Conservation (phyloP, 2,329 filamentous ascomycete genomes). For the Gnomoniopsis smithogilvyi region DNA sequence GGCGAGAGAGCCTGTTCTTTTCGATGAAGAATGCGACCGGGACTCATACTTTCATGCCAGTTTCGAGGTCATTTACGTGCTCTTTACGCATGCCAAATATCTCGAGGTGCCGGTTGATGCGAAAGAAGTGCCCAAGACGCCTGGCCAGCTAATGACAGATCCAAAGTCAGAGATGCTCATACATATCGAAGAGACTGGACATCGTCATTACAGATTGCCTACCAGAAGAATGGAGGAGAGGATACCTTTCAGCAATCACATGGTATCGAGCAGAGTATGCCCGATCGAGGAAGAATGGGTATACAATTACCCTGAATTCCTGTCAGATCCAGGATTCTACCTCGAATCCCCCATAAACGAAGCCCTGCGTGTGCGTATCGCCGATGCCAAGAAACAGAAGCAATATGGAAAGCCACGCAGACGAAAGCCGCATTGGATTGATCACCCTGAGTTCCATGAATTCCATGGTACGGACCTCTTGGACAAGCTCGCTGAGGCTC, state of each 20-base stretch:
- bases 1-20: not conserved
- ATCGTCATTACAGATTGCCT: not conserved
- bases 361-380: not conserved
- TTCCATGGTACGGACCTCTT: not conserved
- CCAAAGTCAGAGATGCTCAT: not conserved
- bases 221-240: not conserved
- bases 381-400: not conserved
- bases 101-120: not conserved
- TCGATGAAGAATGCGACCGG: not conserved
- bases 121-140: not conserved
- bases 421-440: not conserved
- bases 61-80: not conserved
- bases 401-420: not conserved
- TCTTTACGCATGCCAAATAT: not conserved
- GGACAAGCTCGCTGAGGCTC: not conserved
- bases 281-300: slow-evolving; percentile 3
- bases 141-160: not conserved
- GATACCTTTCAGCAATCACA: not conserved
- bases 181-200: not conserved
- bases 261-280: not conserved
- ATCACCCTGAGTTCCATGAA: not conserved
- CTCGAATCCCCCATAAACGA: too few species aligned
- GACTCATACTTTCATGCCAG: not conserved
- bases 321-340: not conserved
- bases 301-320: not conserved